Evolutionary conservation across 2,329 filamentous ascomycete genomes (phyloP).

Genomic region (Monosporascus sp.): DNA sequence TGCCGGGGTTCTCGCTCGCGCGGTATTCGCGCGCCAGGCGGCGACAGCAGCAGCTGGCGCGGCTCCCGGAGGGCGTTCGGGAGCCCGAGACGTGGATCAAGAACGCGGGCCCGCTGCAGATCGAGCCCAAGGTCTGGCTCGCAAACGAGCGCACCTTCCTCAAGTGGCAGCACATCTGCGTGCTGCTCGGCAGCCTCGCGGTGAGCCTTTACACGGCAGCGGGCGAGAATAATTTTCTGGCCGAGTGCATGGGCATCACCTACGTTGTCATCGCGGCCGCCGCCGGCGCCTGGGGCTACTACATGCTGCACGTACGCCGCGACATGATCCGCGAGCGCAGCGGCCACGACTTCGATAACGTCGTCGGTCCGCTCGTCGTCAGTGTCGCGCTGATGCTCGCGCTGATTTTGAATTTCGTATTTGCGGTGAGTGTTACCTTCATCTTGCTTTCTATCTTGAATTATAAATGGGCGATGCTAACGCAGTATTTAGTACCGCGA

Average conservation of each 20-base stretch:
- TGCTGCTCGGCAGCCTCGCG: constrained; percentile 79
- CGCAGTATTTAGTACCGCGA: constrained; percentile 27
- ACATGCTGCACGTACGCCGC: constrained; percentile 69
- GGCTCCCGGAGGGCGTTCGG: constrained; percentile 79
- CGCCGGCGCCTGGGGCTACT: constrained; percentile 81
- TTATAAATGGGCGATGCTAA: constrained; percentile 24
- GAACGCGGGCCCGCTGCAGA: constrained; percentile 82
- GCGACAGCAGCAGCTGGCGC: constrained; percentile 39
- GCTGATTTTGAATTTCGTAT: constrained; percentile 79
- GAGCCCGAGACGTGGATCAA: constrained; percentile 89
- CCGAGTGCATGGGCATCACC: constrained; percentile 71
- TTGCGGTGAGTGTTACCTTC: constrained; percentile 57
- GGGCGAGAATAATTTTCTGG: constrained; percentile 64
- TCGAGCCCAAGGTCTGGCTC: constrained; percentile 98
- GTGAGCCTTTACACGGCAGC: constrained; percentile 87
- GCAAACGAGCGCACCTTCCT: constrained; percentile 97
- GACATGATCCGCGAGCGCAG: constrained; percentile 79
- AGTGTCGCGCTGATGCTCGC: constrained; percentile 74
- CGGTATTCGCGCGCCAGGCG: constrained; percentile 62
- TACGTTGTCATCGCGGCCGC: constrained; percentile 82
- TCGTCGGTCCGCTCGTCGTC: constrained; percentile 78
- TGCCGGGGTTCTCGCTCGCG: constrained; percentile 78
- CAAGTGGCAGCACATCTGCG: constrained; percentile 95
- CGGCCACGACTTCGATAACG: constrained; percentile 88
- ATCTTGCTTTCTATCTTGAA: not conserved